A percentile compares a stretch with the other conserved stretches of the same genome.
Conservation (phyloP, 495 filamentous ascomycete species). For the Echria macrotheca region DNA sequence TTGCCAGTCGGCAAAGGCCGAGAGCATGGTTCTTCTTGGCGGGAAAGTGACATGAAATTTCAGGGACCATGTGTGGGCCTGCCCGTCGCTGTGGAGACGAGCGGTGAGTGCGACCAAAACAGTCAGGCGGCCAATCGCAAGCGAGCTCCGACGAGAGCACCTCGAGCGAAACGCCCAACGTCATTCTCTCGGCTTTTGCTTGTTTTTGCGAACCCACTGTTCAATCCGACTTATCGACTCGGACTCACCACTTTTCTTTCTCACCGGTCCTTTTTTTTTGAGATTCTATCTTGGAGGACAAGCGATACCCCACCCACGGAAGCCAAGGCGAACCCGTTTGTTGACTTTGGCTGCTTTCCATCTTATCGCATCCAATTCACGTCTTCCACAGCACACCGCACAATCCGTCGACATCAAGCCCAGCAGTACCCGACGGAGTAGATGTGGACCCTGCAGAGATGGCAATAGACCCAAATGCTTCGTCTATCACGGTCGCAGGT, state of each 20-base stretch:
- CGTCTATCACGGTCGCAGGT: slow-evolving; percentile 60
- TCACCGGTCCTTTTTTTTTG: neutral
- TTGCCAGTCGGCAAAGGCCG: too few relatives aligned
- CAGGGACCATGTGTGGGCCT: slow-evolving; percentile 8
- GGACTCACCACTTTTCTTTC: slow-evolving; percentile 2
- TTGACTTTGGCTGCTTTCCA: slow-evolving; percentile 1
- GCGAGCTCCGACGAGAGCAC: neutral
- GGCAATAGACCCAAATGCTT: slow-evolving; percentile 34
- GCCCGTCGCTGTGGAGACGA: slow-evolving; percentile 17
- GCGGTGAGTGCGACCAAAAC: slow-evolving; percentile 15
- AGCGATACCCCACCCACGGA: too few relatives aligned
- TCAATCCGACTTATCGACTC: neutral
- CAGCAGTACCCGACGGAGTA: too few relatives aligned
- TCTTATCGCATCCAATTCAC: neutral
- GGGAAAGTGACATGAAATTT: slow-evolving; percentile 12
- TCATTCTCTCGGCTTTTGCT: slow-evolving; percentile 16
- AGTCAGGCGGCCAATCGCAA: slow-evolving; percentile 16
- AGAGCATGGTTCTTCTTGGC: too few relatives aligned
- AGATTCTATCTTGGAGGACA: too few relatives aligned
- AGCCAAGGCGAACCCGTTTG: slow-evolving; percentile 1
- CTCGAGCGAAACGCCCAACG: slow-evolving; percentile 17
- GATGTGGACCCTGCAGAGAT: too few relatives aligned
- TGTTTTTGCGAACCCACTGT: too few relatives aligned
- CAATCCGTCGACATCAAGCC: too few relatives aligned
- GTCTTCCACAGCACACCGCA: too few relatives aligned